Conservation (phyloP, 148 eudicot species). For the Euryodendron excelsum region DNA sequence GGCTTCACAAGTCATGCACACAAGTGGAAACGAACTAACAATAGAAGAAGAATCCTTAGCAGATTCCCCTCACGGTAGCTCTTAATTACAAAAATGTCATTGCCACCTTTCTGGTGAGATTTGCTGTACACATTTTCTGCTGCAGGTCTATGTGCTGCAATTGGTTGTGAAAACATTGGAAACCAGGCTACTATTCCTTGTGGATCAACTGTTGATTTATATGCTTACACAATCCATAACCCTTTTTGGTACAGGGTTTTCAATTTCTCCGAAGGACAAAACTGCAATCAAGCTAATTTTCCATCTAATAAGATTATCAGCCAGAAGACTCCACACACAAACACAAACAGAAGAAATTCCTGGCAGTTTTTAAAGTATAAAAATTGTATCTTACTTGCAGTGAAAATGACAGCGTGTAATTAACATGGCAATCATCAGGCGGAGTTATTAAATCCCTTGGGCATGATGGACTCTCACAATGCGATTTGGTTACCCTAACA, state of each 20-base stretch:
- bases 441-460: constrained; percentile 74
- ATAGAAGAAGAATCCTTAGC: too few relatives aligned
- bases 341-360: neutral
- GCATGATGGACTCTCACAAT: constrained; percentile 65
- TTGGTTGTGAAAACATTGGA: constrained; percentile 40
- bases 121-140: too few relatives aligned
- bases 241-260: neutral
- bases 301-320: neutral
- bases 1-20: too few relatives aligned
- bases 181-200: constrained; percentile 60
- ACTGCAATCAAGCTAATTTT: neutral
- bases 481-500: constrained; percentile 58
- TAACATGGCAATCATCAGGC: constrained; percentile 89
- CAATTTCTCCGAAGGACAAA: neutral
- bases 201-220: constrained; percentile 67
- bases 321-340: neutral
- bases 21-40: too few relatives aligned
- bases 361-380: neutral
- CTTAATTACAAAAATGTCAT: too few relatives aligned
- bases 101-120: too few relatives aligned
- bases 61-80: too few relatives aligned
- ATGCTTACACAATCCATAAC: constrained; percentile 43
- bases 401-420: constrained; percentile 72
- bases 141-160: constrained; percentile 53
- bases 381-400: constrained; percentile 58